These are phyloP conservation scores for Tieghemostelium lacteum DNA, from an alignment of 78 protist genomes.

Conservation along the genomic window DNA sequence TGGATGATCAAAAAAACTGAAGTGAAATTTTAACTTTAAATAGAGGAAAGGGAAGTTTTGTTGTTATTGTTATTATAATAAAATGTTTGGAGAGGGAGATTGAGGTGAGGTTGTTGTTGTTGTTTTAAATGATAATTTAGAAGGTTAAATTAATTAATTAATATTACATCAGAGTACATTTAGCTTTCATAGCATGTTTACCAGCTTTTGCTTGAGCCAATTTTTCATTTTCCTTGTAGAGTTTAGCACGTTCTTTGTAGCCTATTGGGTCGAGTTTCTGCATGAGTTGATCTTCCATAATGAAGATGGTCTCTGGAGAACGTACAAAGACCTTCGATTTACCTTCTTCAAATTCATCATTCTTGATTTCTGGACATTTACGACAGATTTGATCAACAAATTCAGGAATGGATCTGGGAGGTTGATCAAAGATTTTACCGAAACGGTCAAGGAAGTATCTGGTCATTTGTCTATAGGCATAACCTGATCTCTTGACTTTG, in stretches of 20 bases:
- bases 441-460: conserved; percentile 69
- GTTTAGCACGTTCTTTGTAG: conserved; percentile 72
- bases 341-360: conserved; percentile 81
- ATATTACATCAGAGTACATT: too few relatives aligned
- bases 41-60: too few relatives aligned
- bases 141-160: too few relatives aligned
- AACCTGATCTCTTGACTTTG: conserved; percentile 96
- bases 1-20: too few relatives aligned
- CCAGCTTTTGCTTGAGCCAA: conserved; percentile 73
- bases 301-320: conserved; percentile 81
- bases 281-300: conserved; percentile 80
- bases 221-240: conserved; percentile 78
- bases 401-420: conserved; percentile 55
- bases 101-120: too few relatives aligned
- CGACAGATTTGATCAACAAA: conserved; percentile 33
- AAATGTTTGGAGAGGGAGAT: too few relatives aligned
- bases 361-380: conserved; percentile 17
- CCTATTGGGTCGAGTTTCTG: conserved; percentile 83
- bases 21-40: too few relatives aligned
- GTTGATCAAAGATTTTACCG: conserved; percentile 52
- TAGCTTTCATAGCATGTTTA: conserved; percentile 61
- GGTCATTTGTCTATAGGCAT: conserved; percentile 89
- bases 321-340: conserved; percentile 79
- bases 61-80: too few relatives aligned
- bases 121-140: too few relatives aligned